A percentile compares a stretch with the other conserved stretches of the same genome.
Evolutionary conservation across 106 monocot species (phyloP).

Genomic region (Phalaenopsis aphrodite): DNA sequence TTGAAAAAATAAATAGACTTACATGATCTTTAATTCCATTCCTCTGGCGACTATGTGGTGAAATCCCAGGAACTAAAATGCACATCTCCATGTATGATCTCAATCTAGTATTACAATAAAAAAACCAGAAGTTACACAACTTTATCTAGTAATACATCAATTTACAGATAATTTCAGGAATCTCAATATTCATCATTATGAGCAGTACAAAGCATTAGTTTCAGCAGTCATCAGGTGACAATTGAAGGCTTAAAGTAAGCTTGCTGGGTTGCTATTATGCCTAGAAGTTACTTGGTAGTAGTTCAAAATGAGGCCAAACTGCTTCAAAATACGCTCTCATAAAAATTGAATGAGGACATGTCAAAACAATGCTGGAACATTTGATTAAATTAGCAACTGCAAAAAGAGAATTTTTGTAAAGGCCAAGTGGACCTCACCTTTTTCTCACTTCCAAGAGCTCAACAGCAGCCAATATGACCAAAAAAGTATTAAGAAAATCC

Average conservation of each 20-base stretch:
- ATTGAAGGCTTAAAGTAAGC: background rate
- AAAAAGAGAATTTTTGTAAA: no score
- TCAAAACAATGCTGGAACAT: background rate
- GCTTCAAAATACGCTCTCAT: background rate
- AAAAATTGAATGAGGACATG: background rate
- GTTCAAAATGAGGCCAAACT: background rate
- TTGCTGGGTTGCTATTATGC: background rate
- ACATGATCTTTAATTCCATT: conserved; percentile 27
- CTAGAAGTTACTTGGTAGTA: background rate
- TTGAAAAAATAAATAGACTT: conserved; percentile 17
- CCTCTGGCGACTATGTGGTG: conserved; percentile 33
- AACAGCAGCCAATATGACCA: no score
- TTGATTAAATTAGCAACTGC: no score
- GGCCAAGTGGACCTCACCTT: no score
- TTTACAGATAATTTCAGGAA: background rate
- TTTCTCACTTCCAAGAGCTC: no score
- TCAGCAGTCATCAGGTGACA: background rate
- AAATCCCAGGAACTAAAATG: conserved; percentile 75
- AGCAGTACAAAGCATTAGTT: background rate
- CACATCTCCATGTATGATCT: conserved; percentile 90
- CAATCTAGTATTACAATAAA: conserved; percentile 36
- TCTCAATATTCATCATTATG: background rate
- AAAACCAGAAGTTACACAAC: background rate
- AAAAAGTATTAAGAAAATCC: no score
- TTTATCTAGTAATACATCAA: background rate